Percentiles rank a stretch among this genome's conserved stretches.
Evolutionary conservation across 2,329 filamentous ascomycete genomes (phyloP).

Genomic region (Neurospora sp.): DNA sequence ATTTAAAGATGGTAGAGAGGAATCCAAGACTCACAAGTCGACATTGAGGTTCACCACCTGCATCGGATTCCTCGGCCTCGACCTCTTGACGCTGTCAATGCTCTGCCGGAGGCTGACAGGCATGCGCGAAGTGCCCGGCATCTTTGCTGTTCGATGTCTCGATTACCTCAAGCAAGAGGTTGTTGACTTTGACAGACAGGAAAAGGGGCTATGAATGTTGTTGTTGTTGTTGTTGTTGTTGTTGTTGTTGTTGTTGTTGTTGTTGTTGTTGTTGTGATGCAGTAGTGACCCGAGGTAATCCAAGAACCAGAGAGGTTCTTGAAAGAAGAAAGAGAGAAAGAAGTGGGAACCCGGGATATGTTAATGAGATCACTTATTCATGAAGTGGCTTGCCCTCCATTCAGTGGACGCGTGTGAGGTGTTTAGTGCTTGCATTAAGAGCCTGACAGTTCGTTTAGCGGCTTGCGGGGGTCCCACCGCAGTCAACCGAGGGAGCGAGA

Average conservation of each 20-base stretch:
- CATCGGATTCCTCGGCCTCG: conserved; percentile 42
- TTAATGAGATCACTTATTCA: not conserved
- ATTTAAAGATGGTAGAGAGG: not conserved
- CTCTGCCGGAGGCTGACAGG: conserved; percentile 61
- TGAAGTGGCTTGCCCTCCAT: not conserved
- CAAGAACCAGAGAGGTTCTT: not conserved
- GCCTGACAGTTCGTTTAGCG: not conserved
- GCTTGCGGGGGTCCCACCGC: not conserved
- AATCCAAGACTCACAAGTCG: not conserved
- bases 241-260: not conserved
- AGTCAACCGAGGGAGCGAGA: not conserved
- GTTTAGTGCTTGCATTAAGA: not conserved
- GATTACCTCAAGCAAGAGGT: not conserved
- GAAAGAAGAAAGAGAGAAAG: not conserved
- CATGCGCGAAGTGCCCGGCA: conserved; percentile 60
- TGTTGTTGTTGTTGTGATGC: not conserved
- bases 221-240: not conserved
- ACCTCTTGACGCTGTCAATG: conserved; percentile 50
- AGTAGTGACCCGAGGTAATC: not conserved
- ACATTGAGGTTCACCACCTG: conserved; percentile 53
- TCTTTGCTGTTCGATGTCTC: conserved; percentile 18
- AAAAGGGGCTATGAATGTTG: not conserved
- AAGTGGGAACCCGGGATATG: not conserved
- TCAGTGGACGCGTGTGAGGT: not conserved
- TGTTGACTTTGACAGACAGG: not conserved